Percentiles rank a stretch among this genome's conserved stretches.
phyloP scores from a whole-genome alignment of 441 rosid genomes.

The Codiaeum variegatum region DNA sequence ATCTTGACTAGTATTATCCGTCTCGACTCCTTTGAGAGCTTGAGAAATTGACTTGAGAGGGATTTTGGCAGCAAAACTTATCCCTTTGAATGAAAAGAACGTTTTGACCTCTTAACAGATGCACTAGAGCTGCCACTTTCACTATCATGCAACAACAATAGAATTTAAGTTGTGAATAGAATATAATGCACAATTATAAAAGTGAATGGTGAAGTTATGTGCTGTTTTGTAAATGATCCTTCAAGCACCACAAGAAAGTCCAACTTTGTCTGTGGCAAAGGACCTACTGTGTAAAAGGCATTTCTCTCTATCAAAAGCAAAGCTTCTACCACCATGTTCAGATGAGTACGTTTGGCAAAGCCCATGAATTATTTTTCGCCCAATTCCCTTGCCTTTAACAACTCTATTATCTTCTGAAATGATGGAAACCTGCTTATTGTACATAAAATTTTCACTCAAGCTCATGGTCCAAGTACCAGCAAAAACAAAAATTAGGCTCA shows the following conservation, averaged over 20 bases:
- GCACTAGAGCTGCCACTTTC: slow-evolving; percentile 32
- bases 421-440: slow-evolving; percentile 55
- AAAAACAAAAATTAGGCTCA: slow-evolving; percentile 13
- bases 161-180: slow-evolving; percentile 17
- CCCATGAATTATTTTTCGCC: slow-evolving; percentile 61
- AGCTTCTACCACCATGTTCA: slow-evolving; percentile 52
- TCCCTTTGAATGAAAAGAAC: slow-evolving; percentile 44
- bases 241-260: slow-evolving; percentile 71
- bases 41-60: slow-evolving; percentile 51
- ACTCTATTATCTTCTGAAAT: slow-evolving; percentile 44
- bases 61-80: slow-evolving; percentile 56
- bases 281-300: slow-evolving; percentile 64
- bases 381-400: slow-evolving; percentile 63
- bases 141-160: slow-evolving; percentile 24
- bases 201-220: slow-evolving; percentile 7
- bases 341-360: slow-evolving; percentile 62
- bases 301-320: slow-evolving; percentile 88
- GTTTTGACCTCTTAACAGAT: slow-evolving; percentile 51
- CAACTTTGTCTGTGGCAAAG: slow-evolving; percentile 59
- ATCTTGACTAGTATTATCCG: slow-evolving; percentile 49
- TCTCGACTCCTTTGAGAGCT: slow-evolving; percentile 46
- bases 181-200: slow-evolving; percentile 1
- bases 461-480: not conserved
- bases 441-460: slow-evolving; percentile 2
- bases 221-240: slow-evolving; percentile 60